Evolutionary conservation across 345 rosid species (phyloP), one percentile per base, ranked within the genome.

Genomic region (Hevea brasiliensis): DNA sequence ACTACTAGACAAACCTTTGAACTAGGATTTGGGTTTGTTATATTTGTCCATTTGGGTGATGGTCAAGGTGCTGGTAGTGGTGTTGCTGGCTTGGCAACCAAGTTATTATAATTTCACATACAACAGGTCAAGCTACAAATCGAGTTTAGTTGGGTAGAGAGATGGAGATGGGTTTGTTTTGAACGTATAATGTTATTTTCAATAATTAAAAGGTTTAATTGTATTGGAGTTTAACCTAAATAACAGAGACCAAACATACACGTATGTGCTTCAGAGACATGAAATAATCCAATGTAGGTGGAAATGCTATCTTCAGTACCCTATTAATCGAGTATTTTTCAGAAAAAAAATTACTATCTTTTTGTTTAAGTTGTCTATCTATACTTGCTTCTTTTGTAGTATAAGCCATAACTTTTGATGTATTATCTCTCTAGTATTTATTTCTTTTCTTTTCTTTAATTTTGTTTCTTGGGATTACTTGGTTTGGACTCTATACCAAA

Each of bases 21-120:
- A 54, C 29, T 14, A n/a, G 69, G 47, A 53, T 1, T 35, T 54
- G 63, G 67, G 78, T 70, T 73, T 71, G 75, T 81, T 84, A 80
- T 79, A 84, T 55, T n/a, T n/a, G n/a, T n/a, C n/a, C n/a, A n/a
- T n/a, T n/a, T 64, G 78, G 79, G 70, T 58, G 61, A 73, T 23
- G 26, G 18, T 35, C 57, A 40, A n/a, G n/a, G n/a, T n/a, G n/a
- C n/a, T n/a, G n/a, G n/a, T n/a, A n/a, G n/a, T n/a, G n/a, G n/a
- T n/a, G n/a, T n/a, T n/a, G n/a, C n/a, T 81, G 78, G 74, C 88
- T 85, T 81, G 79, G 76, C 23, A 70, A 41, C 76, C 71, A 85
- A 81, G 88, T 70, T 70, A 82, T 58, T 68, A 76, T 83, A 62
- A 78, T 83, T 58, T 77, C 47, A 70, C 41, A 67, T 77, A 57